Evolutionary conservation across 2,329 filamentous ascomycete genomes (phyloP), one percentile per base, ranked within the genome.

Genomic region (Cylindrodendrum hubeiense): DNA sequence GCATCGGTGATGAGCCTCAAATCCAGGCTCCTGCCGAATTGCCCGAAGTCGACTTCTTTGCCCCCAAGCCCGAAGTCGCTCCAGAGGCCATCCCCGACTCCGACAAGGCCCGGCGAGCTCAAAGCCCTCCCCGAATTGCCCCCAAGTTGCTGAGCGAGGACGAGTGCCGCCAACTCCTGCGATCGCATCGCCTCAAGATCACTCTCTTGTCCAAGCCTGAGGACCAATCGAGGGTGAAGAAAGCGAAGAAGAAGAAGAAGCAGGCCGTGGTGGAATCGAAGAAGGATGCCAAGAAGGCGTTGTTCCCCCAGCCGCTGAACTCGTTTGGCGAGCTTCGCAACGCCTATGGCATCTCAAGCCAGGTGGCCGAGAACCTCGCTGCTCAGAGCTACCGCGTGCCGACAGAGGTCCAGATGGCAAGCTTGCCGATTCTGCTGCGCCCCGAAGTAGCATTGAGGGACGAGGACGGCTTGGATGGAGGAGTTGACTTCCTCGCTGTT

Each of bases 341-440:
- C 33, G 84, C 84, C 47, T 97, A 95, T 80, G 87, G 86, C n/a
- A 89, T 98, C 44, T 92, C 93, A 4, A 84, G 86, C 43, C 86
- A 90, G 44, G 80, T 99, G 47, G 89, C 90, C 2, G 89, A 92
- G 65, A 99, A 99, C 75, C 84, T 99, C 30, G 84, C 88, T 15
- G 86, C 88, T n/a, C 93, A 98, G 80, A 94, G 93, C 12, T 99
- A 97, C 77, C 89, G 87, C 37, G 84, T 94, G 61, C 96, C 96
- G 13, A 99, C 96, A 0, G 95, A 98, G 80, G 95, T 99, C 13
- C 96, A 99, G 78, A 88, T 98, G 79, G 95, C 89, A 4, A 91
- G 91, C 73, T 80, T 99, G 68, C 95, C 96, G 28, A 80, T 98
- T 49, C 82, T 98, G 37, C 82, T 98, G 30, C 80, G 85, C 17